A percentile compares a stretch with the other conserved stretches of the same genome.
Conservation (phyloP, 2,329 filamentous ascomycete genomes). For the Graphiopsis chlorocephala region DNA sequence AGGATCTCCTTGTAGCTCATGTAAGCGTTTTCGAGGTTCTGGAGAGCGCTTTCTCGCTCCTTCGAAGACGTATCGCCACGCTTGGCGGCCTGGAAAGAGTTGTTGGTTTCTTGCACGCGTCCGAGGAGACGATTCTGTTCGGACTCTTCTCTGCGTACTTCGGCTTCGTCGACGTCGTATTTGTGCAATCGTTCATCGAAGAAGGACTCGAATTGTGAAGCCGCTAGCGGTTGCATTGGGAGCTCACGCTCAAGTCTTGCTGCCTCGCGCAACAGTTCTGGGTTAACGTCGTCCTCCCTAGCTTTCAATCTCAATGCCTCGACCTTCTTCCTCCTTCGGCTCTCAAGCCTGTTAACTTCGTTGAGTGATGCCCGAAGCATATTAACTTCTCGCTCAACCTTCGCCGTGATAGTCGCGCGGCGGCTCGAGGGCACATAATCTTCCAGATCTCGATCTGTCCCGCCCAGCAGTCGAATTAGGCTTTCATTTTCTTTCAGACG, state of each 20-base stretch:
- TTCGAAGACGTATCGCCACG: conserved; percentile 63
- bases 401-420: conserved; percentile 72
- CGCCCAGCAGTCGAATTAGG: conserved; percentile 71
- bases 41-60: conserved; percentile 82
- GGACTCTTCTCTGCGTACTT: conserved; percentile 67
- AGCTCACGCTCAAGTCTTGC: conserved; percentile 81
- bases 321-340: conserved; percentile 72
- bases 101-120: conserved; percentile 72
- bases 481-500: conserved; percentile 76
- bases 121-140: conserved; percentile 73
- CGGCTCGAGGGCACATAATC: conserved; percentile 86
- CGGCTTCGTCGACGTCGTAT: conserved; percentile 75
- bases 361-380: conserved; percentile 77
- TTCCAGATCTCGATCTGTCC: conserved; percentile 76
- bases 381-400: conserved; percentile 75
- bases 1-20: conserved; percentile 96
- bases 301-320: conserved; percentile 76
- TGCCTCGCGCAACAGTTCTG: conserved; percentile 77
- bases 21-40: conserved; percentile 86
- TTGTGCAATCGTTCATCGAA: conserved; percentile 78
- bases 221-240: conserved; percentile 77
- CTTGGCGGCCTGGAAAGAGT: conserved; percentile 71
- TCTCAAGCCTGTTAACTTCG: conserved; percentile 80
- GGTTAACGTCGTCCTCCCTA: conserved; percentile 80
- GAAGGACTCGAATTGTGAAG: conserved; percentile 87